These are phyloP conservation scores for Phellopilus nigrolimitatus DNA, from an alignment of 1,284 basidiomycete genomes.

Conservation along the genomic window DNA sequence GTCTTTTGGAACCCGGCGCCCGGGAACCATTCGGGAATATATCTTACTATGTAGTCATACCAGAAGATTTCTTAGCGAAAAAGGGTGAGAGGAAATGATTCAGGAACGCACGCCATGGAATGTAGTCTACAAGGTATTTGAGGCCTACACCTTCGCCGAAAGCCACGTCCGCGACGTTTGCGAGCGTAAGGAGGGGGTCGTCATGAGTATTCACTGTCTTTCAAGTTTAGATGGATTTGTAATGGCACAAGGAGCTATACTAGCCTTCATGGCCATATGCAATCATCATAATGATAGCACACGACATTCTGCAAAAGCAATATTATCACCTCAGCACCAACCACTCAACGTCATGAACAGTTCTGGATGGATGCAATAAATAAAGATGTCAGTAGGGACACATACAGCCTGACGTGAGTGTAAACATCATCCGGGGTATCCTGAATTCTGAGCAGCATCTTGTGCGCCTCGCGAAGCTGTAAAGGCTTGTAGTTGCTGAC, in stretches of 20 bases:
- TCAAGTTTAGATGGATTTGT: not conserved
- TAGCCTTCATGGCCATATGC: conserved; percentile 15
- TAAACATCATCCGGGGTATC: not conserved
- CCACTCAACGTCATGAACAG: no score
- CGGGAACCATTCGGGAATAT: conserved; percentile 6
- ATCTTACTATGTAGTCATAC: conserved; percentile 1
- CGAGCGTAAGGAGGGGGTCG: conserved; percentile 10
- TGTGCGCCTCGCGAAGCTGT: not conserved
- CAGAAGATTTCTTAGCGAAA: not conserved
- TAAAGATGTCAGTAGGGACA: no score
- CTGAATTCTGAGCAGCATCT: not conserved
- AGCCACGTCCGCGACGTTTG: conserved; percentile 4
- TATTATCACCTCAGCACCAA: not conserved
- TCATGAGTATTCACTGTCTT: not conserved
- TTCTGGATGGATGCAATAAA: no score
- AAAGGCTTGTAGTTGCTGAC: not conserved
- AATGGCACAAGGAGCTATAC: not conserved
- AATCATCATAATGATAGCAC: conserved; percentile 7
- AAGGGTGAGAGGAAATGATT: not conserved
- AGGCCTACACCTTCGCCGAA: not conserved
- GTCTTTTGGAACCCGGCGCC: conserved; percentile 35
- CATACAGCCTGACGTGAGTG: not conserved
- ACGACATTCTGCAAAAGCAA: not conserved
- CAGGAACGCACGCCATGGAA: conserved; percentile 12
- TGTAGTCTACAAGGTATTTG: conserved; percentile 10